Evolutionary conservation across 352 stramenopile species (phyloP).

Genomic region (Phytophthora chlamydospora): DNA sequence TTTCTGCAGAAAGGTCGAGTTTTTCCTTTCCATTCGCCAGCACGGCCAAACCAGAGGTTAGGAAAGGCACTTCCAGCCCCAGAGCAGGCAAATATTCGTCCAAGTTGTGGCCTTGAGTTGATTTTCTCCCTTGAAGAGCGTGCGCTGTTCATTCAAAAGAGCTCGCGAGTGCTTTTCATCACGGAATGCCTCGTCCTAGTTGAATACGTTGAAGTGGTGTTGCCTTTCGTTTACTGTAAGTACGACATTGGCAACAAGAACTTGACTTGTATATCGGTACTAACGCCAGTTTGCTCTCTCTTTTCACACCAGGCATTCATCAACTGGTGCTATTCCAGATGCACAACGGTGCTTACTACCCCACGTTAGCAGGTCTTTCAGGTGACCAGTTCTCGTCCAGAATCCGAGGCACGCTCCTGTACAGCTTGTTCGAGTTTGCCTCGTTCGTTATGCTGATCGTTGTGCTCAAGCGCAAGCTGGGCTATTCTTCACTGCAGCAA

Average conservation of each 20-base stretch:
- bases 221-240: slow-evolving; percentile 46
- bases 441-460: slow-evolving; percentile 18
- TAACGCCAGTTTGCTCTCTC: not conserved
- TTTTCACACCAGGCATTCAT: slow-evolving; percentile 14
- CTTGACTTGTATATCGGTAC: not conserved
- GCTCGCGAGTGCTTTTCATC: slow-evolving; percentile 35
- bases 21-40: not conserved
- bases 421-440: slow-evolving; percentile 21
- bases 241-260: not conserved
- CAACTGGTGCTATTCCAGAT: slow-evolving; percentile 26
- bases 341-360: slow-evolving; percentile 35
- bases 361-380: slow-evolving; percentile 10
- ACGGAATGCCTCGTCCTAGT: slow-evolving; percentile 47
- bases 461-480: slow-evolving; percentile 25
- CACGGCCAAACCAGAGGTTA: too few species aligned
- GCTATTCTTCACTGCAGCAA: slow-evolving; percentile 32
- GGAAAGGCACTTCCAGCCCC: not conserved
- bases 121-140: slow-evolving; percentile 25
- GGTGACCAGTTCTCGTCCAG: slow-evolving; percentile 3
- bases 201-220: slow-evolving; percentile 47
- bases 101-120: slow-evolving; percentile 1
- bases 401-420: slow-evolving; percentile 20
- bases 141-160: slow-evolving; percentile 30
- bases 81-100: not conserved
- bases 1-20: slow-evolving; percentile 7